These are phyloP conservation scores for Alisma plantagoaquatica DNA, from an alignment of 106 monocot genomes.

Conservation along the genomic window DNA sequence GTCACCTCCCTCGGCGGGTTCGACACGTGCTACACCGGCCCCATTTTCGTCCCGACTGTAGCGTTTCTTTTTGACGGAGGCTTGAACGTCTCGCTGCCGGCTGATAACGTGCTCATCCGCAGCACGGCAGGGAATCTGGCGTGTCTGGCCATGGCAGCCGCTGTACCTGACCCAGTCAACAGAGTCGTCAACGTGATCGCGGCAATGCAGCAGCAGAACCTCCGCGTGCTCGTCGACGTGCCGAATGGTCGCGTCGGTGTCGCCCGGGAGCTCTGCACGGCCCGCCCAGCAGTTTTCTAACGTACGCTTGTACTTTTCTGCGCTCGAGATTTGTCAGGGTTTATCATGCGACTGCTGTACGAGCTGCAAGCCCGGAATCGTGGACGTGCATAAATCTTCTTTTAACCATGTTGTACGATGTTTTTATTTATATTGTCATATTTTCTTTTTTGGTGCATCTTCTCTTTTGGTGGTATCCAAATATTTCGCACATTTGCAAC, in stretches of 20 bases:
- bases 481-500: no score
- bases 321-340: no score
- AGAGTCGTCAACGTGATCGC: conserved; percentile 90
- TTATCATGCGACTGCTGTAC: no score
- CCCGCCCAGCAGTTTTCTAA: no score
- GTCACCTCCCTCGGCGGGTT: conserved; percentile 75
- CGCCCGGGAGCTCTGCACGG: conserved; percentile 82
- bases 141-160: conserved; percentile 87
- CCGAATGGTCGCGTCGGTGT: conserved; percentile 56
- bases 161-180: conserved; percentile 80
- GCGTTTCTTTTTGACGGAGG: conserved; percentile 62
- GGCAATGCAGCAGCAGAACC: conserved; percentile 97
- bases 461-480: no score
- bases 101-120: conserved; percentile 73
- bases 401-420: no score
- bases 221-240: conserved; percentile 69
- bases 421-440: no score
- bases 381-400: no score
- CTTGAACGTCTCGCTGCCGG: conserved; percentile 66
- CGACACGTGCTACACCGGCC: conserved; percentile 85
- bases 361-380: no score
- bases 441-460: no score
- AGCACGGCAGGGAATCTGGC: conserved; percentile 43
- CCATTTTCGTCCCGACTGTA: conserved; percentile 19
- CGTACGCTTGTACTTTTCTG: no score